Base-by-base conservation (phyloP, 345 rosid species). In the Theobroma cacao region DNA sequence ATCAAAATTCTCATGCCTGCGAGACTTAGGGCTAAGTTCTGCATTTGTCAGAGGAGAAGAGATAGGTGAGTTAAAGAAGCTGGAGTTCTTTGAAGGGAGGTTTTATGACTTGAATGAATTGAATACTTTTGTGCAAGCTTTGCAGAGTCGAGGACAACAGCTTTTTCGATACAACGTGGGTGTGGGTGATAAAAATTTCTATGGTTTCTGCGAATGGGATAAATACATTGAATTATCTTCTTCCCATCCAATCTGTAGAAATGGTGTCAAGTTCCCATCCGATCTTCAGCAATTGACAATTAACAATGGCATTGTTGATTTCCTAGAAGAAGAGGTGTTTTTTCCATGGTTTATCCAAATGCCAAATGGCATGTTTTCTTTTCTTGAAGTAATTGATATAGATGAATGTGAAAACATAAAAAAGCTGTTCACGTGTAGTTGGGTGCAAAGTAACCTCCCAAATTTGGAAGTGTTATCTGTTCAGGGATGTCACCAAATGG, bases 21-120 rank as follows among this genome's bases (percentile, higher is more conserved):
- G 74, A 28, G 31, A 75, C 26, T 61, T 66, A 2, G 13, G n/a
- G n/a, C n/a, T n/a, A 10, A 15, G 4, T 75, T 60, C 7, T 41
- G 18, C 5, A 20, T 13, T 5, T 33, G 5, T 78, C 40, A 56
- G 14, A 45, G 64, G 26, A 5, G 75, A 68, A 5, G 85, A 85
- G 14, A 34, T 75, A 30, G 81, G 58, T 70, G 5, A 64, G 7
- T 61, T 78, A 28, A 31, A 18, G 20, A 41, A 58, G 80, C 17
- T 82, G 75, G 80, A 81, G 33, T 30, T 0, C 41, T 3, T 76
- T 76, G 2, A 8, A 14, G 58, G 33, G 31, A 11, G 17, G 2
- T 58, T 58, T 58, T 11, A 10, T 10, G 31, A 58, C 62, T 11
- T 58, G 31, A 11, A 24, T 2, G 62, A 58, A 31, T 11, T 2